Conservation (phyloP, 2,329 filamentous ascomycete genomes). For the Cladosporium sp. region DNA sequence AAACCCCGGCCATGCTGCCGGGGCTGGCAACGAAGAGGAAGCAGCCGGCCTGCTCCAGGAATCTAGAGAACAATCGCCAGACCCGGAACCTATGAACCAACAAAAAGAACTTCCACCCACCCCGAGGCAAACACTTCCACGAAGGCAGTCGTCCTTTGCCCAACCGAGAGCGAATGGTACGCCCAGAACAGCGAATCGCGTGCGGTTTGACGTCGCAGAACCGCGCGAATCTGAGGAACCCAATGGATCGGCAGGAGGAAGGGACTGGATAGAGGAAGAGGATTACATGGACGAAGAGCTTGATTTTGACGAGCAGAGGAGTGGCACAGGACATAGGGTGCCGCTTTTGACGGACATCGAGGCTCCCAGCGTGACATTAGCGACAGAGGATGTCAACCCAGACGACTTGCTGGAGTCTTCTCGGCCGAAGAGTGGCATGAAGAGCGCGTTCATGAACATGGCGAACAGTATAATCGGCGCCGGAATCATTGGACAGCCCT, state of each 20-base stretch:
- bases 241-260: conserved; percentile 21
- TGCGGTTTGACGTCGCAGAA: conserved; percentile 63
- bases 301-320: conserved; percentile 32
- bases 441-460: conserved; percentile 98
- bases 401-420: conserved; percentile 57
- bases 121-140: conserved; percentile 16
- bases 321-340: conserved; percentile 48
- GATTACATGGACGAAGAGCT: conserved; percentile 52
- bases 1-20: conserved; percentile 19
- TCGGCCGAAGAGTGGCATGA: conserved; percentile 79
- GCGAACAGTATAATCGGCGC: conserved; percentile 93
- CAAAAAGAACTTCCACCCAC: conserved; percentile 12
- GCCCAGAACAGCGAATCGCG: conserved; percentile 65
- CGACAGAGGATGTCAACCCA: conserved; percentile 54
- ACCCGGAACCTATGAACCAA: conserved; percentile 22
- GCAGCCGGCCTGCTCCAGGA: conserved; percentile 27
- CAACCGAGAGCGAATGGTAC: conserved; percentile 46
- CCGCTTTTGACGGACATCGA: conserved; percentile 80
- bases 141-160: conserved; percentile 40
- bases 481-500: conserved; percentile 76
- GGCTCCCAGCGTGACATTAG: conserved; percentile 73
- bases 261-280: conserved; percentile 54
- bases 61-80: conserved; percentile 22
- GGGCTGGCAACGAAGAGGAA: conserved; percentile 23
- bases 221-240: conserved; percentile 21